These are phyloP conservation scores for Shiraia sp. DNA, from an alignment of 2,329 filamentous ascomycete species.

Conservation along the genomic window DNA sequence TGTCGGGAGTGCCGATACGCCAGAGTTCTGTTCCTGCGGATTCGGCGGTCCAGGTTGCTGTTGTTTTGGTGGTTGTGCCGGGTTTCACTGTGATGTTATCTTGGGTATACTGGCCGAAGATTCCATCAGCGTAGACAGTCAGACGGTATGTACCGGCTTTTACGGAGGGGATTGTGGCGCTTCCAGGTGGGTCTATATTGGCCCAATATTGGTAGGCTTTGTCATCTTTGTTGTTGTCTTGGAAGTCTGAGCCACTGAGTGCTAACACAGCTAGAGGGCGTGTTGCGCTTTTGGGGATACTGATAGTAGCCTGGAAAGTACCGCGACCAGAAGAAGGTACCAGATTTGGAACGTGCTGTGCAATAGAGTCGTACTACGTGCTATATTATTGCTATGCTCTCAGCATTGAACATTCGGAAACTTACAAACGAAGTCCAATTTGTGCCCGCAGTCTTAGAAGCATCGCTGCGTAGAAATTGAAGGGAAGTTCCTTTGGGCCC, in stretches of 20 bases:
- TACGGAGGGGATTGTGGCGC: conserved; percentile 58
- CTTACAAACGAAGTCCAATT: conserved; percentile 59
- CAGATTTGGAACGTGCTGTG: conserved; percentile 62
- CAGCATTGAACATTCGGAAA: too few species aligned
- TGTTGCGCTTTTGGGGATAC: conserved; percentile 57
- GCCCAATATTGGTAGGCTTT: conserved; percentile 67
- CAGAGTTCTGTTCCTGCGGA: conserved; percentile 62
- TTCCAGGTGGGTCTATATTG: conserved; percentile 49
- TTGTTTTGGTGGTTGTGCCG: conserved; percentile 40
- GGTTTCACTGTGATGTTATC: conserved; percentile 55
- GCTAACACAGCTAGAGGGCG: conserved; percentile 61
- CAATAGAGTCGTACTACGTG: conserved; percentile 61
- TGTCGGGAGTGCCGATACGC: conserved; percentile 66
- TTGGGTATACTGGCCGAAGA: conserved; percentile 64
- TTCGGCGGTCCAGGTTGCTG: conserved; percentile 57
- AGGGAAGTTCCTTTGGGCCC: conserved; percentile 44
- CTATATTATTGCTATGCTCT: too few species aligned
- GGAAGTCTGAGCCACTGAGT: conserved; percentile 57
- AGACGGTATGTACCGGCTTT: conserved; percentile 64
- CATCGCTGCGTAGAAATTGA: conserved; percentile 57
- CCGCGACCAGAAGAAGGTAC: conserved; percentile 58
- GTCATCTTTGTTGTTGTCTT: conserved; percentile 61
- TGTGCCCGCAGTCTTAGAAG: conserved; percentile 55
- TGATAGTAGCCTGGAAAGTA: conserved; percentile 55
- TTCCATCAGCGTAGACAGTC: conserved; percentile 64